Evolutionary conservation across 2,329 filamentous ascomycete species (phyloP).

Genomic region (Fusarium sp.): DNA sequence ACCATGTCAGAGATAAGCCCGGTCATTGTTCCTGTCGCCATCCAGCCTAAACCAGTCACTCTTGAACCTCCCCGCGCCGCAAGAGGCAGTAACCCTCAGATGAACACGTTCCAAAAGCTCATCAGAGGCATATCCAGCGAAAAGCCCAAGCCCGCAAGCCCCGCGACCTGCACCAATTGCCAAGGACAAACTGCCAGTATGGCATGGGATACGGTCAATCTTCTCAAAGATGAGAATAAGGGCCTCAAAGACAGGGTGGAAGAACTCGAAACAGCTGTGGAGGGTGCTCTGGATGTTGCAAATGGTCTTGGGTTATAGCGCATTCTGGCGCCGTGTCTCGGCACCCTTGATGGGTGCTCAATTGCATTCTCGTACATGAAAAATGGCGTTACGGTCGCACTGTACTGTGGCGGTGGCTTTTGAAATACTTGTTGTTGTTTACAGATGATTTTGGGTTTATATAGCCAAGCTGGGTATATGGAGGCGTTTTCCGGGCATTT

Average conservation of each 20-base stretch:
- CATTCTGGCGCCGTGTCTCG: conserved; percentile 2
- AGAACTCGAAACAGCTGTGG: conserved; percentile 67
- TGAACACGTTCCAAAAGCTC: conserved; percentile 54
- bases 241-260: conserved; percentile 67
- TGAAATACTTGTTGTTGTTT: conserved; percentile 10
- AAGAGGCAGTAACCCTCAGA: conserved; percentile 43
- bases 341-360: conserved; percentile 17
- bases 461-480: conserved; percentile 22
- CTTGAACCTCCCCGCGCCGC: conserved; percentile 46
- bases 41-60: conserved; percentile 39
- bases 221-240: conserved; percentile 69
- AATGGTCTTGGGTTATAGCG: conserved; percentile 60
- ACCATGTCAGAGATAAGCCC: conserved; percentile 52
- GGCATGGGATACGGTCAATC: conserved; percentile 71
- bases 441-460: conserved; percentile 33
- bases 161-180: conserved; percentile 62
- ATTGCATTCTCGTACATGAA: conserved; percentile 17
- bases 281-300: conserved; percentile 68
- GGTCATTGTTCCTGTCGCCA: conserved; percentile 23
- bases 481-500: conserved; percentile 39
- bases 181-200: conserved; percentile 65
- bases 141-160: conserved; percentile 33
- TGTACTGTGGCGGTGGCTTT: conserved; percentile 11
- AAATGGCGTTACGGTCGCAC: conserved; percentile 21
- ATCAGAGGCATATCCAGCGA: conserved; percentile 55